Base-by-base conservation (phyloP, 345 rosid species). In the Toxicodendron radicans region DNA sequence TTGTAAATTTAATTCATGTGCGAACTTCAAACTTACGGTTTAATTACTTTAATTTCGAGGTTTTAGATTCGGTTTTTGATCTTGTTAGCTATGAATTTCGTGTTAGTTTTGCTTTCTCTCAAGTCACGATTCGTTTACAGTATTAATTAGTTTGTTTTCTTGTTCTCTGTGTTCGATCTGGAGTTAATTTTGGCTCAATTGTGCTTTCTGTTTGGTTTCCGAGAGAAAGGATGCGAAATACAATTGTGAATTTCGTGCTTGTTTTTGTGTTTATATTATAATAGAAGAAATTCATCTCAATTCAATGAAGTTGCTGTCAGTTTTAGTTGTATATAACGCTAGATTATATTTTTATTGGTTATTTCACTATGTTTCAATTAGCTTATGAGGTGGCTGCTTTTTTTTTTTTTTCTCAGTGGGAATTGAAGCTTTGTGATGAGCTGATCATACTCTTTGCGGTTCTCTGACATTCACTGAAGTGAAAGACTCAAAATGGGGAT, bases 401-500 rank as follows among this genome's bases (percentile, higher is more conserved):
- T 27, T 51, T 46, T 46, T 46, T 48, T 10, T 48, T 48, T 11
- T 70, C 46, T 71, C 70, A 75, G 79, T 58, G 51, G 73, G 35
- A 62, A 69, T 45, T 63, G 7, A 27, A 53, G 70, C 16, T 60
- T 59, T 56, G 32, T 18, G 53, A 75, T 73, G 71, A 74, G 38
- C 30, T 67, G 74, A 75, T 45, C 53, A 20, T 11, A 49, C 69
- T 16, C 5, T 30, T 45, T 68, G 56, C 33, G 27, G 35, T 48
- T 68, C 30, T 51, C 53, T 18, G 21, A 52, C 75, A 16, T 48
- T 75, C 62, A 35, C 33, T 73, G 78, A 73, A 71, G 76, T 58
- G 18, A 63, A 79, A 75, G 75, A 46, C 13, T 65, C 52, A 83
- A 81, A 74, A 95, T 95, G 99, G 89, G 93, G 69, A 76, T 91